Percentiles rank a stretch among this genome's conserved stretches.
phyloP scores from a whole-genome alignment of 768 basidiomycete species.

The Mycena vitilis region DNA sequence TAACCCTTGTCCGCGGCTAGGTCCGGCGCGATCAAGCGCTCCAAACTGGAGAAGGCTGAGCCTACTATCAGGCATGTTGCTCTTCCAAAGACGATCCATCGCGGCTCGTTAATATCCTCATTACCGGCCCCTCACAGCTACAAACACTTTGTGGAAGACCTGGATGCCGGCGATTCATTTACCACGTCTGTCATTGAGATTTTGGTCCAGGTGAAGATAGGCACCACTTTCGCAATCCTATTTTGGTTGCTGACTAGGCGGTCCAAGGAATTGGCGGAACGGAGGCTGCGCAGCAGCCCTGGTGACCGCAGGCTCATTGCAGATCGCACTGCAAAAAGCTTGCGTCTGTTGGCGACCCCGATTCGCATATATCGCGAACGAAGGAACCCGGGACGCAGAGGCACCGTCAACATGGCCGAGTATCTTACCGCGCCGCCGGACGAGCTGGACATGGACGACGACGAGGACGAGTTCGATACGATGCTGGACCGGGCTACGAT shows the following conservation, averaged over 20 bases:
- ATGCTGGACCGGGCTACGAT: constrained; percentile 52
- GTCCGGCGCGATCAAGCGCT: constrained; percentile 77
- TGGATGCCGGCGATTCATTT: constrained; percentile 85
- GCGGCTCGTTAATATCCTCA: constrained; percentile 3
- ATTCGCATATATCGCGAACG: constrained; percentile 65
- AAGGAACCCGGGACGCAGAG: constrained; percentile 50
- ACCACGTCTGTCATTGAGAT: constrained; percentile 81
- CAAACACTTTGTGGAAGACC: constrained; percentile 76
- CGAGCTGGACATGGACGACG: constrained; percentile 72
- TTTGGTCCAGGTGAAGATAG: constrained; percentile 74
- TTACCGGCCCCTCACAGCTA: constrained; percentile 18
- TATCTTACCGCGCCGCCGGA: constrained; percentile 64
- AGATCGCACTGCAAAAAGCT: constrained; percentile 72
- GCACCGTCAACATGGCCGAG: constrained; percentile 58
- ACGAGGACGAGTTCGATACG: constrained; percentile 71
- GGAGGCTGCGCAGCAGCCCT: constrained; percentile 63
- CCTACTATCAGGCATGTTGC: constrained; percentile 71
- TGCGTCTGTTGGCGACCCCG: constrained; percentile 67
- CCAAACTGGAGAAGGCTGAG: constrained; percentile 72
- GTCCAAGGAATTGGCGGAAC: constrained; percentile 80
- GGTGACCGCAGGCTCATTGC: constrained; percentile 73
- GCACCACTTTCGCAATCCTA: background rate
- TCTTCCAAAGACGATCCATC: background rate
- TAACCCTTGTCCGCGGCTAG: constrained; percentile 48
- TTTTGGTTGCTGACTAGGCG: constrained; percentile 21